Percentiles rank a stretch among this genome's conserved stretches.
Conservation (phyloP, 2,329 filamentous ascomycete genomes). For the Sarocladium kiliense region DNA sequence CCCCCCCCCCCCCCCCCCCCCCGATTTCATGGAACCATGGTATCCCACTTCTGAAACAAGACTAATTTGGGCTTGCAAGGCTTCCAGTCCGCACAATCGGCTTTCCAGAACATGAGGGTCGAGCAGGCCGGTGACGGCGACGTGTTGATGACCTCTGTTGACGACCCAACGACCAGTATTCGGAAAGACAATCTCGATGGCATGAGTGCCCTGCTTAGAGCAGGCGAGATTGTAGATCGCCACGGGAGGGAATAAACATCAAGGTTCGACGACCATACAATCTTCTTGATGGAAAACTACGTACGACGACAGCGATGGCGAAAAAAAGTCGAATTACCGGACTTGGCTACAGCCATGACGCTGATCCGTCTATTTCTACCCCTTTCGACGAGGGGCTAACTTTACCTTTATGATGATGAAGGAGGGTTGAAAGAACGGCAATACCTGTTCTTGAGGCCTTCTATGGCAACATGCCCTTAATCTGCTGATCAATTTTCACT, state of each 20-base stretch:
- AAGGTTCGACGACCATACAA: not conserved
- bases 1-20: not conserved
- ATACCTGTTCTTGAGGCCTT: not conserved
- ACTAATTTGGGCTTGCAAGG: constrained; percentile 26
- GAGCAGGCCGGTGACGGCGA: constrained; percentile 24
- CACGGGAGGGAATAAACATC: constrained; percentile 18
- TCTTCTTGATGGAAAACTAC: not conserved
- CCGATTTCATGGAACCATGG: not conserved
- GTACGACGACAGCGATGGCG: constrained; percentile 1
- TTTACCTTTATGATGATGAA: not conserved
- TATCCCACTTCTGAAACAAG: constrained; percentile 11
- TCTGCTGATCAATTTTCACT: not conserved
- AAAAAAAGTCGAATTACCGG: too few species aligned
- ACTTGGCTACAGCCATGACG: too few species aligned
- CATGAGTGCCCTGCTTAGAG: constrained; percentile 52
- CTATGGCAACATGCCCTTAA: not conserved
- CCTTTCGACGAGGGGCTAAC: too few species aligned
- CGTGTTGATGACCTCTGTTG: constrained; percentile 24
- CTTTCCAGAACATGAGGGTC: constrained; percentile 24
- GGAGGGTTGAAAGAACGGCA: not conserved
- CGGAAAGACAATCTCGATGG: constrained; percentile 40
- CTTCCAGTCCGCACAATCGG: constrained; percentile 27
- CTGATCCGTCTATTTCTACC: too few species aligned
- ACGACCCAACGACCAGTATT: constrained; percentile 17
- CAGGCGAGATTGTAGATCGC: constrained; percentile 54